phyloP scores from a whole-genome alignment of 2,329 filamentous ascomycete genomes.

The Diaporthe sp. region DNA sequence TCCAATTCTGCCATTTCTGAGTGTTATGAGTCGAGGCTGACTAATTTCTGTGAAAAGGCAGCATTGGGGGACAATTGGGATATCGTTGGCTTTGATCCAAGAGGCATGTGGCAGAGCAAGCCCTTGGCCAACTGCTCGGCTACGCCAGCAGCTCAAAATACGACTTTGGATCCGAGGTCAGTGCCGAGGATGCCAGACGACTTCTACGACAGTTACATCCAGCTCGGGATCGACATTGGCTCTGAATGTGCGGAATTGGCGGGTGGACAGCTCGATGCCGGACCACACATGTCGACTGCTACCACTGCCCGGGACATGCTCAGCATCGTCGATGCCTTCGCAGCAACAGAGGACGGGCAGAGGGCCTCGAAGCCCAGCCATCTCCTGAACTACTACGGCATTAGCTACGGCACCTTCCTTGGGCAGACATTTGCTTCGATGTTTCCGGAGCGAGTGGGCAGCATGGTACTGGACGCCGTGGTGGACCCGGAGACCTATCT shows the following conservation, averaged over 20 bases:
- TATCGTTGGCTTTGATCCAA: conserved; percentile 8
- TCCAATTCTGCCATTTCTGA: neutral
- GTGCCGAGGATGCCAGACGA: neutral
- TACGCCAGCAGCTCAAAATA: neutral
- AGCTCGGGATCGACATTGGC: neutral
- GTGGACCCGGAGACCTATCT: conserved; percentile 52
- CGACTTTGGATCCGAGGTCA: neutral
- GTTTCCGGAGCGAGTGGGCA: conserved; percentile 49
- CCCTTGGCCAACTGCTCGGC: conserved; percentile 26
- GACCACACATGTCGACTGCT: conserved; percentile 38
- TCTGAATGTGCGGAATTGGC: neutral
- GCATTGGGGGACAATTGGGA: conserved; percentile 2
- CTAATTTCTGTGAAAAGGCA: neutral
- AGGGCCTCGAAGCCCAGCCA: conserved; percentile 31
- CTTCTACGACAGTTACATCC: neutral
- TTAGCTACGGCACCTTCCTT: conserved; percentile 59
- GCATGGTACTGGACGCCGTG: conserved; percentile 57
- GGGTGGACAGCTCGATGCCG: neutral
- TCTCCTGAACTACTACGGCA: conserved; percentile 54
- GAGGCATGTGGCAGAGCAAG: conserved; percentile 21
- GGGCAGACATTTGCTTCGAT: conserved; percentile 53
- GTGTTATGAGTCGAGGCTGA: neutral
- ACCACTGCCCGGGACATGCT: conserved; percentile 40
- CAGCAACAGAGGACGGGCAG: conserved; percentile 25
- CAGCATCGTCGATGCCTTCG: conserved; percentile 37